Evolutionary conservation across 768 basidiomycete species (phyloP).

Genomic region (Trametes villosa): DNA sequence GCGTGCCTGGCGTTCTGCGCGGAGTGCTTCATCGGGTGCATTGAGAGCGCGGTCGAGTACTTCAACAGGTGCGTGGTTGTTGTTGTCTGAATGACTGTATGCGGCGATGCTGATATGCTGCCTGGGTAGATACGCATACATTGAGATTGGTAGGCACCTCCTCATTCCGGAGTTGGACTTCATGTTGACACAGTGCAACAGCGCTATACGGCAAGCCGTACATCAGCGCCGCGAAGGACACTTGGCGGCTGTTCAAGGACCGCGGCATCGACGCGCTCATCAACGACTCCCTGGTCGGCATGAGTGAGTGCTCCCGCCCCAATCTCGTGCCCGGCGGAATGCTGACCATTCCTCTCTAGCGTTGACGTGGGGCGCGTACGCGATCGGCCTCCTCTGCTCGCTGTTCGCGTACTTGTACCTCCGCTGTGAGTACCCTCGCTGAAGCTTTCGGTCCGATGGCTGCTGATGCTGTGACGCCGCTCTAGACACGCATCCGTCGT

Average conservation of each 20-base stretch:
- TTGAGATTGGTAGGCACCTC: constrained; percentile 66
- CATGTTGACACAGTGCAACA: constrained; percentile 28
- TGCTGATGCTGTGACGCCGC: constrained; percentile 5
- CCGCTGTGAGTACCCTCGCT: constrained; percentile 49
- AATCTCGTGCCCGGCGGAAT: not conserved
- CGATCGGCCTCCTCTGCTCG: constrained; percentile 71
- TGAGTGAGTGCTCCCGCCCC: constrained; percentile 52
- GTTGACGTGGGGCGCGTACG: constrained; percentile 81
- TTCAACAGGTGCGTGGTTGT: constrained; percentile 64
- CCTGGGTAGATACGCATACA: constrained; percentile 67
- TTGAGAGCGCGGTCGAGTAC: constrained; percentile 71
- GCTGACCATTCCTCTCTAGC: constrained; percentile 42
- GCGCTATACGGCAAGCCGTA: constrained; percentile 88
- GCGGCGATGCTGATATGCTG: not conserved
- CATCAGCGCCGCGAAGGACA: constrained; percentile 79
- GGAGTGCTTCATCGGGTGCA: constrained; percentile 73
- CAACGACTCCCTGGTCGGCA: constrained; percentile 81
- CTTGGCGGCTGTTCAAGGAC: constrained; percentile 77
- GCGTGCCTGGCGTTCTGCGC: constrained; percentile 80
- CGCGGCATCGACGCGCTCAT: constrained; percentile 82
- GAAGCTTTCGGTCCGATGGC: not conserved
- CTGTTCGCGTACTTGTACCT: constrained; percentile 81
- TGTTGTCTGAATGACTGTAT: not conserved
- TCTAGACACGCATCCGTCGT: constrained; percentile 72
- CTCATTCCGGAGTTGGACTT: not conserved